Evolutionary conservation across 768 basidiomycete genomes (phyloP), one percentile per base, ranked within the genome.

Genomic region (Mycena rebaudengoi): DNA sequence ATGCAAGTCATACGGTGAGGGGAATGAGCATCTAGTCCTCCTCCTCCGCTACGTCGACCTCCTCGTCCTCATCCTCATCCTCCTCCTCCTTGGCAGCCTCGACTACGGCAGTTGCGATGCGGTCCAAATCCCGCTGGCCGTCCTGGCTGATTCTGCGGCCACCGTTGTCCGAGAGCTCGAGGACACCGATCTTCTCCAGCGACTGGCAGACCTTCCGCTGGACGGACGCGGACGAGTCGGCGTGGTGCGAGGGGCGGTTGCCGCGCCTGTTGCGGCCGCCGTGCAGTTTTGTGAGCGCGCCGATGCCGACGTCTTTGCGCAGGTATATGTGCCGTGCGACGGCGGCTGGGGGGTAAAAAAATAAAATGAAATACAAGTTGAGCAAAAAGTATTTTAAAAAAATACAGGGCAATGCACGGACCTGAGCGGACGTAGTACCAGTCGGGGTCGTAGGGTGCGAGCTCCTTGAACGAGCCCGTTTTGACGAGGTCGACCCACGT

Each of bases 401-500:
- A 51, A 8, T 11, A 49, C 6, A 12, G 7, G 12, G 37, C 43
- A 6, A 49, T 51, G 60, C 40, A 86, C 89, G 77, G 74, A 98
- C 96, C 96, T 82, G 97, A 94, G 74, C 98, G 95, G 78, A 97
- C 86, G 83, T 99, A 99, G 88, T 90, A 99, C 98, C 98, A 99
- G 80, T 99, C 98, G 41, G 95, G 93, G 81, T 99, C 95, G 83
- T 98, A 98, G 56, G 98, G 98, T 55, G 96, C 97, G 64, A 98
- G 94, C 83, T 99, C 98, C 81, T 99, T 99, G 87, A 85, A 96
- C 63, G 92, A 83, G 77, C 94, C 97, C 65, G 98, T 99, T 87
- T 99, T 99, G 78, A 99, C 98, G 72, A 98, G 83, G 80, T 98
- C 97, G 65, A 94, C 97, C 97, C 97, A 99, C 80, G 89, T 91